These are phyloP conservation scores for Artemisia annua DNA, from an alignment of 129 eudicot species.

Conservation along the genomic window DNA sequence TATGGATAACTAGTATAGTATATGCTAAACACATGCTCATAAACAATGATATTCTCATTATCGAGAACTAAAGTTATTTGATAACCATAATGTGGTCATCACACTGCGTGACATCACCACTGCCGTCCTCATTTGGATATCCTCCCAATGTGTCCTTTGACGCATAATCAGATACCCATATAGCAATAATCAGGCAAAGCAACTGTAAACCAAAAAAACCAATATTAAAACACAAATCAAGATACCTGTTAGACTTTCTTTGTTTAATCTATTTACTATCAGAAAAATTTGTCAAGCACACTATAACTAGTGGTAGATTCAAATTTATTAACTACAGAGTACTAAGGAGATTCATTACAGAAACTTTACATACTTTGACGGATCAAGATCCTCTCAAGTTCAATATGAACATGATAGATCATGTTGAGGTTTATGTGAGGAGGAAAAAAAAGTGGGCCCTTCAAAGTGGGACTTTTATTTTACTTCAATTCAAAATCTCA, in stretches of 20 bases:
- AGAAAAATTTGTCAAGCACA: neutral
- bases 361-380: neutral
- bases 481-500: no score
- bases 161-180: neutral
- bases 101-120: neutral
- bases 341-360: neutral
- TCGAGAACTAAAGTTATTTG: neutral
- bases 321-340: neutral
- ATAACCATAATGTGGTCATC: no score
- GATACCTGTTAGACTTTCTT: no score
- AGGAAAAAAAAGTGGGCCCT: no score
- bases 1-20: neutral
- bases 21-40: constrained; percentile 8
- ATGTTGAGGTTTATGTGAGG: no score
- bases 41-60: constrained; percentile 6
- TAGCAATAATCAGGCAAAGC: neutral
- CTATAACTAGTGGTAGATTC: neutral
- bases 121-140: neutral
- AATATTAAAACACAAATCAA: neutral
- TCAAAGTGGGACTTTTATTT: no score
- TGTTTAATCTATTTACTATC: no score
- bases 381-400: no score
- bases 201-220: neutral
- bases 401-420: no score
- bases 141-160: neutral